Conservation (phyloP, 1,284 basidiomycete genomes). For the Vanrija pseudolonga region DNA sequence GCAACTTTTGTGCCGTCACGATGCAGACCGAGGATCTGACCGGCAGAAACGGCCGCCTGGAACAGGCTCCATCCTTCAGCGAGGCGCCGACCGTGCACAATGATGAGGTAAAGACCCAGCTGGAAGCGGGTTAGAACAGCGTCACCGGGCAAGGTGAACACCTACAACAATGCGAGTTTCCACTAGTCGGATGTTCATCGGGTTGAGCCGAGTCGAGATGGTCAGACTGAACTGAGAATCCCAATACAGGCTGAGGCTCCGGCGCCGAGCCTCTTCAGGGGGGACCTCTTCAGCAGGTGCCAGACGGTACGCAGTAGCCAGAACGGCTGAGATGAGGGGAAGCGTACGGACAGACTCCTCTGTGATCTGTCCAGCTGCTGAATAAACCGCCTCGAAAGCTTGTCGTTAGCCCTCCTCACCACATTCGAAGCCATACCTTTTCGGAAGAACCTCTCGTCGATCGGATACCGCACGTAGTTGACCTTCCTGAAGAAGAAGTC, state of each 20-base stretch:
- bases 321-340: slow-evolving; percentile 81
- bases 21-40: slow-evolving; percentile 86
- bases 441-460: slow-evolving; percentile 79
- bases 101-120: slow-evolving; percentile 84
- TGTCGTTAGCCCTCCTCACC: neutral
- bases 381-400: slow-evolving; percentile 69
- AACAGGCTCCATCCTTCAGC: slow-evolving; percentile 87
- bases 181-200: slow-evolving; percentile 82
- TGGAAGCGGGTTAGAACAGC: slow-evolving; percentile 35
- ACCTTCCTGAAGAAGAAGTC: slow-evolving; percentile 54
- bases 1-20: slow-evolving; percentile 73
- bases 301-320: slow-evolving; percentile 79
- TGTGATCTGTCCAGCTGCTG: slow-evolving; percentile 25
- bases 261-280: slow-evolving; percentile 64
- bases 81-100: slow-evolving; percentile 52
- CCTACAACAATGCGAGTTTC: slow-evolving; percentile 74
- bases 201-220: slow-evolving; percentile 70
- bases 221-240: slow-evolving; percentile 44
- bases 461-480: slow-evolving; percentile 88
- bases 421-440: slow-evolving; percentile 12
- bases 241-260: slow-evolving; percentile 82
- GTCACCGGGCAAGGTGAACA: neutral
- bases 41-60: slow-evolving; percentile 82
- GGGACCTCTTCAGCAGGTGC: slow-evolving; percentile 76
- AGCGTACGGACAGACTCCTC: slow-evolving; percentile 49